Evolutionary conservation across 1,139 yeast genomes (phyloP), one percentile per base, ranked within the genome.

Genomic region (Blastobotrys persicus): DNA sequence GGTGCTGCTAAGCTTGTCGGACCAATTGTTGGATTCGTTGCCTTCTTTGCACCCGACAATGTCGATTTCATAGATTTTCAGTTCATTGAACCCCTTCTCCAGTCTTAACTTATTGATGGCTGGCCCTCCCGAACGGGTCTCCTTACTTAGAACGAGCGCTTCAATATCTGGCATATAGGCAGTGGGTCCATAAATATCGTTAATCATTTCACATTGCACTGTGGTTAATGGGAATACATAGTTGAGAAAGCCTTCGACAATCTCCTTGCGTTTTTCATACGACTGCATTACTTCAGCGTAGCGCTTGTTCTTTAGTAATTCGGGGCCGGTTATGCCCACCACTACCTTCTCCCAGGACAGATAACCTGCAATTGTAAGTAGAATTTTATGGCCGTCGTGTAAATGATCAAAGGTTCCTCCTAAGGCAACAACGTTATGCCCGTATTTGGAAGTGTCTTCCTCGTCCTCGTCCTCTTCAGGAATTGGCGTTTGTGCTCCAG

Each of bases 361-460:
- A 61, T 81, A 89, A 0, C 83, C 80, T 0, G 95, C 77, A 57
- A 88, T 73, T 0, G 95, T 83, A 6, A 94, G 72, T 17, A 94
- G 71, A 28, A 92, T 83, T 65, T 87, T 88, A 68, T 94, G 99
- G 0, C 98, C 99, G 62, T 86, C 96, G 61, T 94, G 99, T 34
- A 94, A 64, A 68, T 94, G 98, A 64, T 94, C 99, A 70, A 94
- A 94, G 0, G 98, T 94, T 0, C 99, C 99, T 0, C 98, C 98
- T 1, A 91, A 83, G 4, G 66, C 66, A 2, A 61, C 64, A 3
- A 57, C 61, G 9, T 53, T 56, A 46, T 58, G 62, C 31, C 44
- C 49, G 9, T 43, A 45, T 18, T 45, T 48, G 13, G 26, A 17
- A 14, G 45, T 46, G 31, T 37, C 42, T 13, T 44, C 7, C 19